Base-by-base conservation (phyloP, 257 asterid species). In the Paraleonurus japonicus region DNA sequence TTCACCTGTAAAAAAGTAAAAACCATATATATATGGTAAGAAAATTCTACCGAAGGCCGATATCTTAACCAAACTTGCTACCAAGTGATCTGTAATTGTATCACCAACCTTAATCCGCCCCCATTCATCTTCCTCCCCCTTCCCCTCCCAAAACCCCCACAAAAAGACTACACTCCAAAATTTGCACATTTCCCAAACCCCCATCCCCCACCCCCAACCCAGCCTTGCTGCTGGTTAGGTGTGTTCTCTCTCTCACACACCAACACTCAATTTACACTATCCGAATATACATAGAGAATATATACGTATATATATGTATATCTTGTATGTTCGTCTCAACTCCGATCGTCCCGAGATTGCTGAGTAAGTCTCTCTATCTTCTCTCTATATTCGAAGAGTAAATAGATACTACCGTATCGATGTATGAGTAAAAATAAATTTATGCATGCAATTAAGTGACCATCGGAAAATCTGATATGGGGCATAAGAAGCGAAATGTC, bases 401-500 rank as follows among this genome's bases (percentile, higher is more conserved):
- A 23, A 58, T 72, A 32, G 28, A 30, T 72, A 61, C 60, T 35
- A 23, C 20, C 43, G 50, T 43, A 73, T 65, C 78, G 37, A 51
- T 62, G 28, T 47, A 55, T 37, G 32, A 33, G 5, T 70, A 13
- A n/a, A 45, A 59, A 8, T 70, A 37, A 33, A 70, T 82, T 70
- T 67, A 82, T 79, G 83, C 81, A 82, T 82, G 81, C 75, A 58
- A 59, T 72, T 69, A 53, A 76, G 70, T 73, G 69, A 61, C 61
- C 51, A 13, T 27, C 20, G 70, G 71, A 55, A 15, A 76, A 61
- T 73, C 76, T 53, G 76, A 70, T 43, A 82, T 82, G 86, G 86
- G 82, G 74, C 84, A 73, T 58, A 82, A 79, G 82, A 82, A 82
- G 83, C 86, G 86, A 48, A 76, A 17, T 67, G 48, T 69, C 81